Evolutionary conservation across 2,329 filamentous ascomycete species (phyloP).

Genomic region (Trichoderma hamatum): DNA sequence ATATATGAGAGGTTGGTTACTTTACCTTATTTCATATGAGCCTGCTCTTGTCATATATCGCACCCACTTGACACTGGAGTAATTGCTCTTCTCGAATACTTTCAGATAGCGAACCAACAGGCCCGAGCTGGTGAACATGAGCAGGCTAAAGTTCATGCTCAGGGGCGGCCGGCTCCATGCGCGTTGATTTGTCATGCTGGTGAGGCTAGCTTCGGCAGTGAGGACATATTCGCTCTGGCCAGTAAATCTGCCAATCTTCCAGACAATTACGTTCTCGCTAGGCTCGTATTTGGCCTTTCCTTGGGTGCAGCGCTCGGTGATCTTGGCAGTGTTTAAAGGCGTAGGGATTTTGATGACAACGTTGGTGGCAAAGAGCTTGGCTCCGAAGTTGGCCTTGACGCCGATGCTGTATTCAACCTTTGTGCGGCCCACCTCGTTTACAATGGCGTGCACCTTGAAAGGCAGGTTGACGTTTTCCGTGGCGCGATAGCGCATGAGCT

Average conservation of each 20-base stretch:
- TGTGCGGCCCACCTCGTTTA: conserved; percentile 94
- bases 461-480: conserved; percentile 98
- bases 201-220: conserved; percentile 88
- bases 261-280: conserved; percentile 95
- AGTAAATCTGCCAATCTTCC: conserved; percentile 98
- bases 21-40: conserved; percentile 91
- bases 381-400: conserved; percentile 94
- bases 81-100: conserved; percentile 99
- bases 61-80: conserved; percentile 98
- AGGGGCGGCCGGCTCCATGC: conserved; percentile 93
- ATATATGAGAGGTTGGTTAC: background rate
- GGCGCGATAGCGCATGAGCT: conserved; percentile 97
- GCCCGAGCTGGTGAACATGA: conserved; percentile 98
- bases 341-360: conserved; percentile 93
- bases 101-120: conserved; percentile 92
- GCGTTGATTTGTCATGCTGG: conserved; percentile 97
- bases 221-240: conserved; percentile 97
- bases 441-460: conserved; percentile 98
- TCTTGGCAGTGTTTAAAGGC: conserved; percentile 92
- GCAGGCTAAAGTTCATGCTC: conserved; percentile 85
- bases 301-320: conserved; percentile 89
- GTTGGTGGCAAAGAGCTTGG: conserved; percentile 96
- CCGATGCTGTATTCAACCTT: conserved; percentile 99
- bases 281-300: conserved; percentile 99
- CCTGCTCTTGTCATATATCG: conserved; percentile 98